A percentile compares a stretch with the other conserved stretches of the same genome.
These are phyloP conservation scores for Piper betle DNA, from an alignment of 164 flowering plant genomes.

Conservation along the genomic window DNA sequence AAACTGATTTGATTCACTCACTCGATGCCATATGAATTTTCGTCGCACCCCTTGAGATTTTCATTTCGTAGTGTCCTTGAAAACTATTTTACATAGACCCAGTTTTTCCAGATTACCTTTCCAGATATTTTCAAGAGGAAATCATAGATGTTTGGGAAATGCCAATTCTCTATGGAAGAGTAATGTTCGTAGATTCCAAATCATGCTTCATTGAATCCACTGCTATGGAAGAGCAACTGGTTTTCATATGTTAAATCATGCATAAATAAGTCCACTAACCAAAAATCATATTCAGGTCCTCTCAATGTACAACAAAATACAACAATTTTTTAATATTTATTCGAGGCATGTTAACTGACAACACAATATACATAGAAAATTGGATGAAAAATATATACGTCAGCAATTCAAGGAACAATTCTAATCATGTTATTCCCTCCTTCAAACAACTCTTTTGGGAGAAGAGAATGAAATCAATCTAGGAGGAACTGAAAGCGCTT, in stretches of 20 bases:
- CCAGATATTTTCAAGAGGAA: too few relatives aligned
- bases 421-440: neutral
- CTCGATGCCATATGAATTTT: too few relatives aligned
- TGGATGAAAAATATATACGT: neutral
- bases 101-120: too few relatives aligned
- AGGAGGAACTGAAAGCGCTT: slow-evolving; percentile 34
- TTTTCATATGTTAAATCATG: neutral
- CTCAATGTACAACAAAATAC: neutral
- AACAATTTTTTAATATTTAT: neutral
- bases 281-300: neutral
- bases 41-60: too few relatives aligned
- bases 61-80: too few relatives aligned
- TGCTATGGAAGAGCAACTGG: too few relatives aligned
- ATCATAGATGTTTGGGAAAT: too few relatives aligned
- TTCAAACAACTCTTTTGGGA: neutral
- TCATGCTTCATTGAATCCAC: too few relatives aligned
- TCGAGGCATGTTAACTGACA: neutral
- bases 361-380: neutral
- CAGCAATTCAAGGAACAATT: neutral
- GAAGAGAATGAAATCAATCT: slow-evolving; percentile 8
- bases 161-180: too few relatives aligned
- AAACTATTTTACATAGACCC: too few relatives aligned
- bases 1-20: too few relatives aligned
- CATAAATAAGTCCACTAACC: neutral
- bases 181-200: too few relatives aligned